Conservation (phyloP, 2,329 filamentous ascomycete genomes). For the Hypocreales sp. region DNA sequence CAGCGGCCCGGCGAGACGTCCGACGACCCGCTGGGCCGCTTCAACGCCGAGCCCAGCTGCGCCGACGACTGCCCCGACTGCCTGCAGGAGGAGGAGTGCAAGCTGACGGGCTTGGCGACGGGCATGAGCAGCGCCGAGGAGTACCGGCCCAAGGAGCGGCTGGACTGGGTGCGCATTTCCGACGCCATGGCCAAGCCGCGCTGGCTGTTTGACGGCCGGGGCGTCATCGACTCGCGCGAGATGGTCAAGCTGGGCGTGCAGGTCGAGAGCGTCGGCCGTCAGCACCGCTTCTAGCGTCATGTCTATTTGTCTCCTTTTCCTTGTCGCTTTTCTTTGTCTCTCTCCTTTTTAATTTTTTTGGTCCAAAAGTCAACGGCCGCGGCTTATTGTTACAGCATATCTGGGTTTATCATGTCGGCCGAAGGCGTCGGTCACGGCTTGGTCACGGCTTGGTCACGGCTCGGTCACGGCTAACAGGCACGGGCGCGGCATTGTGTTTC, state of each 20-base stretch:
- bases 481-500: too few relatives aligned
- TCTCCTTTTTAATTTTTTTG: too few relatives aligned
- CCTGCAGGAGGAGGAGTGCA: conserved; percentile 21
- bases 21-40: conserved; percentile 29
- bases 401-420: too few relatives aligned
- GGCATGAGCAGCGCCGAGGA: conserved; percentile 27
- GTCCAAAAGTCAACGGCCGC: too few relatives aligned
- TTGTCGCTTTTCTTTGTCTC: too few relatives aligned
- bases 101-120: conserved; percentile 21
- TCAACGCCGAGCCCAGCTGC: conserved; percentile 28
- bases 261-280: conserved; percentile 36
- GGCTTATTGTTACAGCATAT: too few relatives aligned
- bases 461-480: too few relatives aligned
- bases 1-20: conserved; percentile 12
- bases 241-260: conserved; percentile 34
- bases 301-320: too few relatives aligned
- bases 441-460: too few relatives aligned
- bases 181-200: conserved; percentile 34
- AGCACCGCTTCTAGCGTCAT: conserved; percentile 26
- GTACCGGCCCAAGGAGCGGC: conserved; percentile 27
- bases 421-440: too few relatives aligned
- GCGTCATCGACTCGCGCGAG: conserved; percentile 31
- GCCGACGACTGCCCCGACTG: conserved; percentile 33
- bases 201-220: conserved; percentile 42
- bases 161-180: conserved; percentile 37